Conservation (phyloP, 2,329 filamentous ascomycete species). For the Davidsoniella australis region DNA sequence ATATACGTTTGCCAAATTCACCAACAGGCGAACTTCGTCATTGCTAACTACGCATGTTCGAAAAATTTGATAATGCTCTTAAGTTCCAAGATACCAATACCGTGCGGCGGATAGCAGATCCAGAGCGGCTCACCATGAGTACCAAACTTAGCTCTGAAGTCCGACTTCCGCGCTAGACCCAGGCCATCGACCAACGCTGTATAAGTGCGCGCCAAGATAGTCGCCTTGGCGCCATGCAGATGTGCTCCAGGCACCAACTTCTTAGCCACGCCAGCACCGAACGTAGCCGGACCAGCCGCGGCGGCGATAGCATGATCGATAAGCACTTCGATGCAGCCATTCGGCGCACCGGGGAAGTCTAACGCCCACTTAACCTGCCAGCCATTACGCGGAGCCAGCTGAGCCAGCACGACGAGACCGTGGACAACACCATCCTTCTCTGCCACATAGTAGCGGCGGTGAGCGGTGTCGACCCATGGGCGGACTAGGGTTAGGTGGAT, state of each 20-base stretch:
- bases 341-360: constrained; percentile 77
- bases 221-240: constrained; percentile 61
- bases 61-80: constrained; percentile 84
- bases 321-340: constrained; percentile 70
- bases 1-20: too few species aligned
- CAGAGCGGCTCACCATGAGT: constrained; percentile 70
- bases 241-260: constrained; percentile 67
- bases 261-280: constrained; percentile 65
- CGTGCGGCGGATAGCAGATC: constrained; percentile 77
- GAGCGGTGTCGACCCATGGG: constrained; percentile 69
- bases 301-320: constrained; percentile 49
- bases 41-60: constrained; percentile 39
- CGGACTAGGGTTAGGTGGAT: constrained; percentile 81
- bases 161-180: constrained; percentile 65
- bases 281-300: constrained; percentile 49
- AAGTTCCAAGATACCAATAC: constrained; percentile 64
- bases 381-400: constrained; percentile 63
- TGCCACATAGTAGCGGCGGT: constrained; percentile 75
- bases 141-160: constrained; percentile 83
- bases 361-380: constrained; percentile 96
- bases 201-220: constrained; percentile 70
- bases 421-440: constrained; percentile 56
- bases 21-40: too few species aligned
- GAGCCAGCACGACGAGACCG: constrained; percentile 67
- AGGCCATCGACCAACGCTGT: constrained; percentile 67